Evolutionary conservation across 163 green algal genomes (phyloP).

Genomic region (Scenedesmus sp.): DNA sequence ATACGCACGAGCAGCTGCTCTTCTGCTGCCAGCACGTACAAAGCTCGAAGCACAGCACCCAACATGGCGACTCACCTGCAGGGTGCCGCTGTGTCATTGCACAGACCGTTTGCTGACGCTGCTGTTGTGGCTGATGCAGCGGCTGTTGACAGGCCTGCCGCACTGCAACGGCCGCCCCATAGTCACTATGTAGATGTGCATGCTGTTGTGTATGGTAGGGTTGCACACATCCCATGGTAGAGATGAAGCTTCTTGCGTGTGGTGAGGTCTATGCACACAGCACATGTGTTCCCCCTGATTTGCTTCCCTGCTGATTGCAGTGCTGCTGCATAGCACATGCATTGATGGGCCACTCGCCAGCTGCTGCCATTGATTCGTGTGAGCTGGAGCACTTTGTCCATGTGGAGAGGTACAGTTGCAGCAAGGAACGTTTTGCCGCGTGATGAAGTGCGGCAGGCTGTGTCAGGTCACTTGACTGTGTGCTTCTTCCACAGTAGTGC

Average conservation of each 20-base stretch:
- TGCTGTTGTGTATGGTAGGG: not conserved
- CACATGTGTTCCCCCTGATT: not conserved
- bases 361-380: no score
- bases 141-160: not conserved
- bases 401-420: no score
- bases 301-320: not conserved
- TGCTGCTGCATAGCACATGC: no score
- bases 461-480: no score
- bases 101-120: not conserved
- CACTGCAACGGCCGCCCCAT: no score
- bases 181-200: not conserved
- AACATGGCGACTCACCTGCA: not conserved
- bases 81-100: not conserved
- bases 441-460: no score
- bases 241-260: not conserved
- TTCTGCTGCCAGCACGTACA: not conserved
- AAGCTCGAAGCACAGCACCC: not conserved
- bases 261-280: not conserved
- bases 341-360: no score
- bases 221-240: not conserved
- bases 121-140: not conserved
- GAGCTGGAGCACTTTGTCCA: no score
- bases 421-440: no score
- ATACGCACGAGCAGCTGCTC: not conserved
- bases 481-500: no score